phyloP scores from a whole-genome alignment of 805 yeast species.

The Hanseniaspora clermontiae region DNA sequence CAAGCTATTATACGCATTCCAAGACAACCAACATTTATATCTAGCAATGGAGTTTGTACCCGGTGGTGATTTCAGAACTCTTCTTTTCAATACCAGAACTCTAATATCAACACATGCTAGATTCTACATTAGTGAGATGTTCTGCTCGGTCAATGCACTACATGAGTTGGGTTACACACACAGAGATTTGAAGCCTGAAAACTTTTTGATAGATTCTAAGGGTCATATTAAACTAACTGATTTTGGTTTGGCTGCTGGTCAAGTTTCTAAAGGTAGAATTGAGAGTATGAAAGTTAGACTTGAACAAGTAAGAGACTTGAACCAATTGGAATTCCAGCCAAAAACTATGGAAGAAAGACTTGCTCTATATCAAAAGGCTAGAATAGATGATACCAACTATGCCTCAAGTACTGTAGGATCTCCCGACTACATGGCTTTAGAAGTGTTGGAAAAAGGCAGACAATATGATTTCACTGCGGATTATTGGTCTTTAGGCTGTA shows the following conservation, averaged over 20 bases:
- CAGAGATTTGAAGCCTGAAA: slow-evolving; percentile 92
- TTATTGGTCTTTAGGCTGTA: slow-evolving; percentile 97
- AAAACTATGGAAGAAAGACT: slow-evolving; percentile 80
- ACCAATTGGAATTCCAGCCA: slow-evolving; percentile 49
- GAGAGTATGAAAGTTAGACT: slow-evolving; percentile 73
- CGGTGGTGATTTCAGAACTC: slow-evolving; percentile 95
- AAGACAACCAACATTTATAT: slow-evolving; percentile 77
- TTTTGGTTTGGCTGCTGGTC: slow-evolving; percentile 94
- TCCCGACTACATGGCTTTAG: slow-evolving; percentile 98
- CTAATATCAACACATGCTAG: slow-evolving; percentile 90
- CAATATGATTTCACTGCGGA: slow-evolving; percentile 92
- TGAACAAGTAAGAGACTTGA: slow-evolving; percentile 62
- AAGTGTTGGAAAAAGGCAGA: slow-evolving; percentile 78
- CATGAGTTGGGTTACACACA: slow-evolving; percentile 95
- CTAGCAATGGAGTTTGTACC: slow-evolving; percentile 99
- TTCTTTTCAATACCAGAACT: slow-evolving; percentile 84
- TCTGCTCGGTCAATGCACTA: slow-evolving; percentile 80
- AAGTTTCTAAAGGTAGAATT: slow-evolving; percentile 81
- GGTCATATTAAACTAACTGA: slow-evolving; percentile 93
- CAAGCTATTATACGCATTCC: slow-evolving; percentile 85
- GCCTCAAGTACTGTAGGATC: slow-evolving; percentile 96
- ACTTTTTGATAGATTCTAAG: slow-evolving; percentile 73
- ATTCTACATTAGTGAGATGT: slow-evolving; percentile 92
- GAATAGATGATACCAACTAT: slow-evolving; percentile 63
- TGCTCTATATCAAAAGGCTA: slow-evolving; percentile 62